A percentile compares a stretch with the other conserved stretches of the same genome.
Evolutionary conservation across 2,329 filamentous ascomycete genomes (phyloP).

Genomic region (Cladosporium sp.): DNA sequence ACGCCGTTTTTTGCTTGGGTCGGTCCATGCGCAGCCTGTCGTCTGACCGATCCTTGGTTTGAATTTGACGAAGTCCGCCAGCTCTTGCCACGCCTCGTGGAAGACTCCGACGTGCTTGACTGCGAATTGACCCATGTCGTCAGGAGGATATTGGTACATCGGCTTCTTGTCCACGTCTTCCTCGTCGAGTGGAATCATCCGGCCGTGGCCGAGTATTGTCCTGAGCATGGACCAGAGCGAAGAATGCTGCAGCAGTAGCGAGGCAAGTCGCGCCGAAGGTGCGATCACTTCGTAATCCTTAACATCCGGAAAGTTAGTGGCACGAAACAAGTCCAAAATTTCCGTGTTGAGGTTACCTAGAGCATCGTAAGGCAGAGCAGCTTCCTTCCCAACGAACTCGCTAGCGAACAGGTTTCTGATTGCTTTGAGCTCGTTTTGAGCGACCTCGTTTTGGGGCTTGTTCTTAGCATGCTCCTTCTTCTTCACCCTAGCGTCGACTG

Average conservation of each 20-base stretch:
- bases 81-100: neutral
- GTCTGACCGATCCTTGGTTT: neutral
- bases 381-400: neutral
- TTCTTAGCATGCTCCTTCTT: too few relatives aligned
- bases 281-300: neutral
- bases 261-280: neutral
- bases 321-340: neutral
- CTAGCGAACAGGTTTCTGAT: neutral
- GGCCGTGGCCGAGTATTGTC: neutral
- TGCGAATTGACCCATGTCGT: neutral
- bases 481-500: too few relatives aligned
- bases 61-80: neutral
- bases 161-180: neutral
- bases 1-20: neutral
- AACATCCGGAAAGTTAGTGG: constrained; percentile 1
- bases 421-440: neutral
- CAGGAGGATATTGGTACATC: neutral
- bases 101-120: neutral
- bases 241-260: neutral
- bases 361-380: neutral
- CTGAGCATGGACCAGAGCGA: neutral
- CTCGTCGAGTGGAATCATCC: neutral
- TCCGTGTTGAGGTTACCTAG: constrained; percentile 1
- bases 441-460: too few relatives aligned
- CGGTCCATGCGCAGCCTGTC: neutral